Percentiles rank a stretch among this genome's conserved stretches.
These are phyloP conservation scores for Beauveria sp. DNA, from an alignment of 2,329 filamentous ascomycete genomes.

Conservation along the genomic window DNA sequence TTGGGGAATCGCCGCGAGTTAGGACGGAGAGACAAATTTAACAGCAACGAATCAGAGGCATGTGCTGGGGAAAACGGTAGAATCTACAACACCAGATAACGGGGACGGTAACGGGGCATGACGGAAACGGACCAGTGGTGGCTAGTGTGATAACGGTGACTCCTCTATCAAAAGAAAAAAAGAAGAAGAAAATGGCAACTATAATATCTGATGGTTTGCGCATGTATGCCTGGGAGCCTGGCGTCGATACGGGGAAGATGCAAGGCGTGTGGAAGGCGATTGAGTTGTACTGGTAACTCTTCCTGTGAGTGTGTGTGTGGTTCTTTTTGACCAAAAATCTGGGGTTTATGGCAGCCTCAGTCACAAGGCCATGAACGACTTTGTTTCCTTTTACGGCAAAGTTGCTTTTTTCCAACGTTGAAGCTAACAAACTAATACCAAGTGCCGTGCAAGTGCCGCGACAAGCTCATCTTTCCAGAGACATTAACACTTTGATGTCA, in stretches of 20 bases:
- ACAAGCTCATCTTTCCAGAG: too few relatives aligned
- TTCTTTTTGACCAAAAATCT: not conserved
- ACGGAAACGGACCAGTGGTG: not conserved
- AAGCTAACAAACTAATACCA: not conserved
- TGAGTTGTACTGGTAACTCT: not conserved
- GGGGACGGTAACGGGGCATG: too few relatives aligned
- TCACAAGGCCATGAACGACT: not conserved
- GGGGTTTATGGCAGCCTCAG: not conserved
- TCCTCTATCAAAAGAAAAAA: too few relatives aligned
- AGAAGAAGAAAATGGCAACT: not conserved
- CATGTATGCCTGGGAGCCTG: conserved; percentile 8
- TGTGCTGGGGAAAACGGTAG: too few relatives aligned
- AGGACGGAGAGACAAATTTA: not conserved
- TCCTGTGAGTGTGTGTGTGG: too few relatives aligned
- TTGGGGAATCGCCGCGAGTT: not conserved
- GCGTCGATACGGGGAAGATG: conserved; percentile 5
- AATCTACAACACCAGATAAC: too few relatives aligned
- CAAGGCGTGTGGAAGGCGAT: not conserved
- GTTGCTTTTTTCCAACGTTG: not conserved
- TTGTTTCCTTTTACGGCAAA: not conserved
- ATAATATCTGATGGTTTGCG: not conserved
- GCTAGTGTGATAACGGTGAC: not conserved
- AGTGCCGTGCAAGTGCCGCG: not conserved
- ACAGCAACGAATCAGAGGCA: too few relatives aligned
- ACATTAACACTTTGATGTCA: too few relatives aligned